Conservation (phyloP, 805 yeast species). For the Schizosaccharomyces cryophilus region DNA sequence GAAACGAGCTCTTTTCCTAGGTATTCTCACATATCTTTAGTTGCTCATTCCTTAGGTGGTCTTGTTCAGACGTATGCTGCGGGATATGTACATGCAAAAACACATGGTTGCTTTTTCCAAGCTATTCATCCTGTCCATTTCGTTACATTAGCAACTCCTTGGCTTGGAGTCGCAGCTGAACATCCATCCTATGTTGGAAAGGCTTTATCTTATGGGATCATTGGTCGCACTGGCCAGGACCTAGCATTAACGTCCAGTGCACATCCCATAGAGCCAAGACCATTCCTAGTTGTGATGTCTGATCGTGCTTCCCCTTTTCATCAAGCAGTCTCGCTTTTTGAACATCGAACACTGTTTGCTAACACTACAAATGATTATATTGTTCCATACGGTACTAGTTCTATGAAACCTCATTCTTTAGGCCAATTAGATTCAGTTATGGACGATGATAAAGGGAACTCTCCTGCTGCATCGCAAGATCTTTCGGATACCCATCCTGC, state of each 20-base stretch:
- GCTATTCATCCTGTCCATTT: conserved; percentile 50
- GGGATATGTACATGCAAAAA: conserved; percentile 36
- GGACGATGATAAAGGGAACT: not conserved
- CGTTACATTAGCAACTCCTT: conserved; percentile 65
- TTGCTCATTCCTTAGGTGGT: conserved; percentile 90
- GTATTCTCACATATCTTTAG: conserved; percentile 33
- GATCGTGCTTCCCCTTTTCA: conserved; percentile 59
- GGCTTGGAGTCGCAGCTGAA: conserved; percentile 68
- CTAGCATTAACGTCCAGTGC: conserved; percentile 34
- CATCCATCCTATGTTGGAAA: conserved; percentile 66
- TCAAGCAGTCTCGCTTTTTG: conserved; percentile 33
- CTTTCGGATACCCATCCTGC: no score
- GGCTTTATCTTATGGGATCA: conserved; percentile 64
- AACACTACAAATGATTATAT: conserved; percentile 84
- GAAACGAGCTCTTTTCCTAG: not conserved
- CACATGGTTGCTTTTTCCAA: conserved; percentile 43
- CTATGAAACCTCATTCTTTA: not conserved
- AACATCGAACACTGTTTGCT: conserved; percentile 61
- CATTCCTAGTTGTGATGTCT: conserved; percentile 33
- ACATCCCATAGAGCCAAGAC: conserved; percentile 18
- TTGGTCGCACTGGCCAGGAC: conserved; percentile 87
- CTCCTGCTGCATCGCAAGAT: no score
- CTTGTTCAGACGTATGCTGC: conserved; percentile 75
- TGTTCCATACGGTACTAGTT: conserved; percentile 73
- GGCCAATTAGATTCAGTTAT: conserved; percentile 11